Percentiles rank a stretch among this genome's conserved stretches.
Conservation (phyloP, 148 eudicot species). For the Salicornia ramosissima region DNA sequence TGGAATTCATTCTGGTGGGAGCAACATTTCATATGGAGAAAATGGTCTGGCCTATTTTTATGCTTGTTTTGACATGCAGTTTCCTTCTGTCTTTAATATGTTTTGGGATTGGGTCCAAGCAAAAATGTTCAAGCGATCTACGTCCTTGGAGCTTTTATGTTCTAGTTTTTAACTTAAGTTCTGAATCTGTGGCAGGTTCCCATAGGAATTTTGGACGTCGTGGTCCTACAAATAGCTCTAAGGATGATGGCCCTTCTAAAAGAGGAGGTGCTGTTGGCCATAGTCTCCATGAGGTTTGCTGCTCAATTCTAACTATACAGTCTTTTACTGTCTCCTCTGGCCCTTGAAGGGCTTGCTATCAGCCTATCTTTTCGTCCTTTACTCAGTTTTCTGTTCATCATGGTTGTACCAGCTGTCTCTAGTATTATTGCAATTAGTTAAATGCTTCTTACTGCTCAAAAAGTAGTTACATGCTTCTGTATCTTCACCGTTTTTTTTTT, state of each 20-base stretch:
- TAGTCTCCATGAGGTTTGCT: constrained; percentile 72
- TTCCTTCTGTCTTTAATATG: not conserved
- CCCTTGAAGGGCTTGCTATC: not conserved
- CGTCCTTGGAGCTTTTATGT: not conserved
- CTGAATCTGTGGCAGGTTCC: constrained; percentile 44
- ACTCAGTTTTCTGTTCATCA: not conserved
- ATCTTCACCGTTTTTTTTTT: too few species aligned
- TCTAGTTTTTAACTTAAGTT: constrained; percentile 6
- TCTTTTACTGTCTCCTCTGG: not conserved
- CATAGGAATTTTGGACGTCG: constrained; percentile 66
- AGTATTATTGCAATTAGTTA: not conserved
- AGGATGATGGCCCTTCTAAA: constrained; percentile 66
- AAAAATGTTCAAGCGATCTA: not conserved
- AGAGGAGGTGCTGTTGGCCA: constrained; percentile 56
- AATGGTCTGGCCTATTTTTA: constrained; percentile 38
- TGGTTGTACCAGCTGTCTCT: not conserved
- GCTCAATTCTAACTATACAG: not conserved
- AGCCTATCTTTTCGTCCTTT: too few species aligned
- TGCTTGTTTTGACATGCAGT: not conserved
- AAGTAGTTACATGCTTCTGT: too few species aligned
- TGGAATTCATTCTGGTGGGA: constrained; percentile 38
- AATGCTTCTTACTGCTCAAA: not conserved
- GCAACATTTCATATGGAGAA: constrained; percentile 37
- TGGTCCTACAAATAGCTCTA: constrained; percentile 42
- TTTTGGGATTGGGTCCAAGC: not conserved